Conservation (phyloP, 768 basidiomycete species). For the Aureoboletus auriporus region DNA sequence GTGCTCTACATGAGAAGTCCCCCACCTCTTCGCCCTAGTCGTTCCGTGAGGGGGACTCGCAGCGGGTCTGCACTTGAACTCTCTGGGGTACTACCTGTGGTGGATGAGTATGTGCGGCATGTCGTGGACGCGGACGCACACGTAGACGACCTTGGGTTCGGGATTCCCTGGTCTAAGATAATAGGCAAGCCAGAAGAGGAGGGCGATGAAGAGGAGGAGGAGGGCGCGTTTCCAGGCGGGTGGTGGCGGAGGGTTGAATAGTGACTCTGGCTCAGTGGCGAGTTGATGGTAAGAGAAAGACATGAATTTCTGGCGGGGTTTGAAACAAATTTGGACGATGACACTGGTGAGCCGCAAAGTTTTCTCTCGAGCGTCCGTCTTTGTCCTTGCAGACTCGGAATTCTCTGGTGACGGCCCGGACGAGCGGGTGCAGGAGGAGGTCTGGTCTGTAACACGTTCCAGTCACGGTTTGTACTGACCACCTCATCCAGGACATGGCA, state of each 20-base stretch:
- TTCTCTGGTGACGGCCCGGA: constrained; percentile 23
- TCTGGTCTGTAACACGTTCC: too few relatives aligned
- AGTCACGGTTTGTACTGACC: not conserved
- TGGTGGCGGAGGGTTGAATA: too few relatives aligned
- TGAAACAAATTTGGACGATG: constrained; percentile 9
- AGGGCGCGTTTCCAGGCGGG: constrained; percentile 43
- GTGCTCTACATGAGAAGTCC: constrained; percentile 38
- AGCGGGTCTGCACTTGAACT: constrained; percentile 78
- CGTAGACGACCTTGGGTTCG: constrained; percentile 52
- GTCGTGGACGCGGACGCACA: constrained; percentile 39
- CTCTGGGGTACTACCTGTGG: constrained; percentile 67
- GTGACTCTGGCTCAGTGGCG: too few relatives aligned
- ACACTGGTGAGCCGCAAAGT: too few relatives aligned
- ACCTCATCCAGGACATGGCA: constrained; percentile 27
- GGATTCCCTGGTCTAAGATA: constrained; percentile 25
- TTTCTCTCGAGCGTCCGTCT: too few relatives aligned
- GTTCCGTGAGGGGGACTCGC: constrained; percentile 80
- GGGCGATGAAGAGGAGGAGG: constrained; percentile 37
- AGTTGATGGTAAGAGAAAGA: not conserved
- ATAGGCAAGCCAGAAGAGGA: constrained; percentile 44
- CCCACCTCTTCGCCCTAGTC: constrained; percentile 70
- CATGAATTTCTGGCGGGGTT: constrained; percentile 14
- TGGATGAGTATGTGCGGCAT: not conserved
- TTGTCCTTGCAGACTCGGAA: constrained; percentile 16
- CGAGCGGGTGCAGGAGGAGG: too few relatives aligned